Evolutionary conservation across 176 grass and related monocot species (phyloP), one percentile per base, ranked within the genome.

Genomic region (Elaeis guineensis): DNA sequence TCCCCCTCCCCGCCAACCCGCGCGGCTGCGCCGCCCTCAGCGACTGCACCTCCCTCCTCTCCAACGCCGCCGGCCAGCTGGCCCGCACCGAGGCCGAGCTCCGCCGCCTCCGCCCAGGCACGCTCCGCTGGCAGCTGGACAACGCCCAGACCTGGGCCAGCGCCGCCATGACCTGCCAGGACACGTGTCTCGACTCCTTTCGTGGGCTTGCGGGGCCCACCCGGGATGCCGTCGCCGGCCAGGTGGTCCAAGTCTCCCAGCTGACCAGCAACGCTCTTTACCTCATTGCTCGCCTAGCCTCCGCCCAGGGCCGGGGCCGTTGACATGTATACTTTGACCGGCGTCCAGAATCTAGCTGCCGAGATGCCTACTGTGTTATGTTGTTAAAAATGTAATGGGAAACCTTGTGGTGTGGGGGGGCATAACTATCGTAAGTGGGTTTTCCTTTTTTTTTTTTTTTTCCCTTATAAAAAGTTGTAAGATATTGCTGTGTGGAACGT

Each of bases 191-290:
- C 20, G 48, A 4, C 24, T 50, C 12, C 4, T 8, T 54, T 25
- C 15, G 4, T 9, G 49, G 25, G 50, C 16, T 19, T 5, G 17
- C 23, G 4, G 24, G 14, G 6, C 25, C 23, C 24, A 54, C 23
- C 2, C 2, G 50, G 15, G 51, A 52, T 4, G 51, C 23, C 5
- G 50, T 66, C 5, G 3, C 20, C 64, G 24, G 15, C 14, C 22
- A 8, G 24, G 51, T 55, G 14, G 19, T 24, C 4, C 21, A 29
- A 3, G 21, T 50, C 24, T 67, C 25, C 24, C 65, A 55, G 51
- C 6, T 54, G 50, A 55, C 65, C 51, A 67, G 65, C 52, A 67
- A 67, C 23, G 65, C 65, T n/a, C 65, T 67, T 52, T 67, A 67
- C 14, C 26, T 67, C 65, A 67, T 67, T 50, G 26, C 52, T 5